Conservation (phyloP, 2,329 filamentous ascomycete genomes). For the Acephala macrosclerotiorum region DNA sequence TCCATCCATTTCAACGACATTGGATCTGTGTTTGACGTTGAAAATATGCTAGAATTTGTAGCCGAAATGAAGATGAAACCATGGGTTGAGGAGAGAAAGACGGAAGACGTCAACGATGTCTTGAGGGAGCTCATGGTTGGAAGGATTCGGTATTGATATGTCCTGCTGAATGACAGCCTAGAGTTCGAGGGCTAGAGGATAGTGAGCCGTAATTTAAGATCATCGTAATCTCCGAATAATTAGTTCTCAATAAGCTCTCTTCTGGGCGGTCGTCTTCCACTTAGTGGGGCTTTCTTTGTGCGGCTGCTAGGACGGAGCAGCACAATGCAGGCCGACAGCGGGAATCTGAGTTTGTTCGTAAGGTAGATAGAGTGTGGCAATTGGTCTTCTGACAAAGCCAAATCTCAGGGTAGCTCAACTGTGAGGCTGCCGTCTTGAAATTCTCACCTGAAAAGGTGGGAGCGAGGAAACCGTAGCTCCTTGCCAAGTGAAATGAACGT, state of each 20-base stretch:
- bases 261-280: not conserved
- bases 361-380: too few relatives aligned
- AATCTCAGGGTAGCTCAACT: too few relatives aligned
- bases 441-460: not conserved
- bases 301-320: too few relatives aligned
- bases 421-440: too few relatives aligned
- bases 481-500: not conserved
- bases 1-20: conserved; percentile 1
- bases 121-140: not conserved
- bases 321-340: not conserved
- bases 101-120: not conserved
- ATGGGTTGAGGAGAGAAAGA: not conserved
- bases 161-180: not conserved
- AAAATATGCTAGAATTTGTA: not conserved
- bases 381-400: too few relatives aligned
- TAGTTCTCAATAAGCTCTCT: not conserved
- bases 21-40: not conserved
- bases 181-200: not conserved
- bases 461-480: too few relatives aligned
- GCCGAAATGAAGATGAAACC: not conserved
- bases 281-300: too few relatives aligned
- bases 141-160: not conserved
- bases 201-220: not conserved
- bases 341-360: not conserved
- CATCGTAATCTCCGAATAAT: not conserved